Conservation (phyloP, 164 flowering plant species). For the Buxus sempervirens region DNA sequence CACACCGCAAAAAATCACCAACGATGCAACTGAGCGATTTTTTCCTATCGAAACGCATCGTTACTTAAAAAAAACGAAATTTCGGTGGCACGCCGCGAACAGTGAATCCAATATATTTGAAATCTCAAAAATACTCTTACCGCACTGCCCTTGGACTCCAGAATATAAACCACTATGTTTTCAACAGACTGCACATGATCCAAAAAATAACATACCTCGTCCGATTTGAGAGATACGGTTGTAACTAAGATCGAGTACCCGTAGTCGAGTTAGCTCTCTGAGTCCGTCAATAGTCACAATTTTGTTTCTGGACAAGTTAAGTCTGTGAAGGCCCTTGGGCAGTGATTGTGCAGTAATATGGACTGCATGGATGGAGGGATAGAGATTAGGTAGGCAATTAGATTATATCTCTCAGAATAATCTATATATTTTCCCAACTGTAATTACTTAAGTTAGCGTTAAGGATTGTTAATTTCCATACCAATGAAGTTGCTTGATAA, state of each 20-base stretch:
- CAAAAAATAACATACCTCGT: slow-evolving; percentile 78
- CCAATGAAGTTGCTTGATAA: slow-evolving; percentile 83
- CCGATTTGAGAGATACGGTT: slow-evolving; percentile 80
- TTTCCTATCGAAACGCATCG: no score
- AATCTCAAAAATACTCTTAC: no score
- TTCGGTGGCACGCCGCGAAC: no score
- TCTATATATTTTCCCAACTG: no score
- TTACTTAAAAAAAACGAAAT: no score
- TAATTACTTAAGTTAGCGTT: no score
- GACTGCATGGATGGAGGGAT: slow-evolving; percentile 54
- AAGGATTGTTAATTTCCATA: slow-evolving; percentile 24
- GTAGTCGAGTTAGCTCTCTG: slow-evolving; percentile 68
- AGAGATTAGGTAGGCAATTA: no score
- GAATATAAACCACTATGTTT: neutral
- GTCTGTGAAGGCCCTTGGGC: slow-evolving; percentile 84
- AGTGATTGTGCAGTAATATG: slow-evolving; percentile 72
- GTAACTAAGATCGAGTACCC: slow-evolving; percentile 84
- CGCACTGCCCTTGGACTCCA: neutral
- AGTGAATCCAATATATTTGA: no score
- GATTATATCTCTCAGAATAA: no score
- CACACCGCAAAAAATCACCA: no score
- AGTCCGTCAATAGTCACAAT: slow-evolving; percentile 83
- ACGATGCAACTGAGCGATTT: no score
- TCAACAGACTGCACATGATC: no score
- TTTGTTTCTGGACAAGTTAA: slow-evolving; percentile 85